Base-by-base conservation (phyloP, 1,284 basidiomycete species). In the Meira nashicola region DNA sequence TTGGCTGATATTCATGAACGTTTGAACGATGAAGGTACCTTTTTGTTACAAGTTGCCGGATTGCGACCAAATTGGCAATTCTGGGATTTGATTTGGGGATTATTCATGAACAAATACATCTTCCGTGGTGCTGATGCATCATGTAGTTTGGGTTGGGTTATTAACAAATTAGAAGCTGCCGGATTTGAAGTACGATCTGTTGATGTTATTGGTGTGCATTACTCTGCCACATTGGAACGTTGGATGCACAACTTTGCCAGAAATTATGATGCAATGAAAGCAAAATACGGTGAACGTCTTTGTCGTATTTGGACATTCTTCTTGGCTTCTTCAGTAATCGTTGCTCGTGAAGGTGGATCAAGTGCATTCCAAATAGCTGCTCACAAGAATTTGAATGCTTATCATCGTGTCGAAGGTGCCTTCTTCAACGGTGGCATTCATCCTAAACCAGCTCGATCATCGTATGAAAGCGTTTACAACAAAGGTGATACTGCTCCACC, bases 121-220 rank as follows among this genome's bases (percentile, higher is more conserved):
- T 98, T 97, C 87, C 93, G 95, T 55, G 94, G 95, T 76, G 95
- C 95, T 8, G 94, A 99, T 74, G 74, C 54, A 19, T 70, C 68
- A 7, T 91, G 90, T 79, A 89, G 92, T 44, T 87, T 98, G 57
- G 91, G 90, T 60, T 98, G 94, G 94, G 92, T 96, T 61, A 85
- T 98, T 64, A 84, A 82, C 53, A 73, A 84, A 79, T 81, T 86
- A 59, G 93, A 98, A 81, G 82, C 83, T 53, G 92, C 90, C 65
- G 93, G 94, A 60, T 98, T 97, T 73, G 95, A 99, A 80, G 87
- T 98, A 67, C 96, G 95, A 83, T 89, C 89, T 69, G 83, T 93
- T 68, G 95, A 99, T 70, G 94, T 98, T 49, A 86, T 97, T 41
- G 80, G 80, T 50, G 78, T 80, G 6, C 80, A 81, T 71, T 96